Percentiles rank a stretch among this genome's conserved stretches.
Conservation (phyloP, 768 basidiomycete genomes). For the Tylopilus plumbeoviolaceoides region DNA sequence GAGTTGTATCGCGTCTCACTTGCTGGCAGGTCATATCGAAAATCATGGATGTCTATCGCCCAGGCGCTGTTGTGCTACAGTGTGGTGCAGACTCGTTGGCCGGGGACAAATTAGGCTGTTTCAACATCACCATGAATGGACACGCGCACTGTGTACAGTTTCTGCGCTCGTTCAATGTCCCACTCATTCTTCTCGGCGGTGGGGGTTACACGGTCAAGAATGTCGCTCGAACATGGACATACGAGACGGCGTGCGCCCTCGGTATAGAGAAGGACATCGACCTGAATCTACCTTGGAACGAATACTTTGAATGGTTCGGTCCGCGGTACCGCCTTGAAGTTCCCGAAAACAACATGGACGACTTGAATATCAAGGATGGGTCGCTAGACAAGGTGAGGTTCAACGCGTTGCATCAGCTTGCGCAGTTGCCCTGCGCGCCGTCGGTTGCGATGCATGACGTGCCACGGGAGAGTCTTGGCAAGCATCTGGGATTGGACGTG, state of each 20-base stretch:
- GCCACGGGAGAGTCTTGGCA: slow-evolving; percentile 62
- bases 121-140: slow-evolving; percentile 94
- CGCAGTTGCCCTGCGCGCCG: slow-evolving; percentile 67
- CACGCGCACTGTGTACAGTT: slow-evolving; percentile 91
- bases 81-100: slow-evolving; percentile 96
- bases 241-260: slow-evolving; percentile 94
- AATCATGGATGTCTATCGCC: slow-evolving; percentile 84
- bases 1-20: not conserved
- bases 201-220: slow-evolving; percentile 98
- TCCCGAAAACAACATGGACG: slow-evolving; percentile 89
- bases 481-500: slow-evolving; percentile 54
- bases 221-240: slow-evolving; percentile 91
- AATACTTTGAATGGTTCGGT: slow-evolving; percentile 97
- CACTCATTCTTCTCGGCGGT: slow-evolving; percentile 88
- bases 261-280: slow-evolving; percentile 78
- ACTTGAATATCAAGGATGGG: slow-evolving; percentile 77
- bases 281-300: slow-evolving; percentile 76
- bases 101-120: slow-evolving; percentile 92
- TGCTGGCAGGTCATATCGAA: slow-evolving; percentile 64
- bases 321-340: slow-evolving; percentile 94
- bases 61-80: slow-evolving; percentile 85
- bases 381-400: slow-evolving; percentile 80
- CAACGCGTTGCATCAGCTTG: slow-evolving; percentile 50
- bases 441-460: slow-evolving; percentile 85
- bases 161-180: slow-evolving; percentile 75